Conservation (phyloP, 495 filamentous ascomycete species). For the Annulohypoxylon stygium region DNA sequence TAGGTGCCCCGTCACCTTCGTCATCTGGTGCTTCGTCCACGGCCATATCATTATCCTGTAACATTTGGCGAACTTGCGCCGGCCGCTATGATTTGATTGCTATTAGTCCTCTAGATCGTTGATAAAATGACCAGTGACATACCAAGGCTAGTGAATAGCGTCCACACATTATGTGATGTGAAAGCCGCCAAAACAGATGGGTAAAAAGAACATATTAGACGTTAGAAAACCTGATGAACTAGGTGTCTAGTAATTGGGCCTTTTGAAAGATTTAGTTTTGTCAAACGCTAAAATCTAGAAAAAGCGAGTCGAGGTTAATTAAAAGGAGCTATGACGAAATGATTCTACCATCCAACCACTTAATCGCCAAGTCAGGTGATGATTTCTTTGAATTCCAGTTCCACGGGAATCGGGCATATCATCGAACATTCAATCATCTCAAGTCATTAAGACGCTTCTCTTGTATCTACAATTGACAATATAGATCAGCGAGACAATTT, state of each 20-base stretch:
- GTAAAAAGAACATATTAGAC: background rate
- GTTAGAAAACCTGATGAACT: background rate
- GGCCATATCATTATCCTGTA: conserved; percentile 80
- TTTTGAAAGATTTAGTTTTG: background rate
- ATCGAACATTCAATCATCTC: no score
- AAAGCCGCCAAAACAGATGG: background rate
- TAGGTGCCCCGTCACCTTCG: conserved; percentile 67
- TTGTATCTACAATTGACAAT: background rate
- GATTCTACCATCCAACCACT: conserved; percentile 17
- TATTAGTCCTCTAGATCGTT: conserved; percentile 26
- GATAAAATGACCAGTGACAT: conserved; percentile 50
- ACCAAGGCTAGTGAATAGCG: conserved; percentile 86
- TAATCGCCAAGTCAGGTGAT: conserved; percentile 42
- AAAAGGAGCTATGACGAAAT: conserved; percentile 43
- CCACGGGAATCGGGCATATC: background rate
- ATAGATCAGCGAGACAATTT: background rate
- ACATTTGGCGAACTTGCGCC: conserved; percentile 74
- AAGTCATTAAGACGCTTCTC: background rate
- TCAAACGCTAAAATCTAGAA: background rate
- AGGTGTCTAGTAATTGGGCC: background rate
- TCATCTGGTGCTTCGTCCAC: conserved; percentile 84
- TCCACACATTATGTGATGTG: conserved; percentile 76
- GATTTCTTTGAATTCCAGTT: background rate
- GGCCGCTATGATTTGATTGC: conserved; percentile 62
- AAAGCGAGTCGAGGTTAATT: background rate